Percentiles rank a stretch among this genome's conserved stretches.
Conservation (phyloP, 2,329 filamentous ascomycete species). For the Colletotrichum tofieldiae region DNA sequence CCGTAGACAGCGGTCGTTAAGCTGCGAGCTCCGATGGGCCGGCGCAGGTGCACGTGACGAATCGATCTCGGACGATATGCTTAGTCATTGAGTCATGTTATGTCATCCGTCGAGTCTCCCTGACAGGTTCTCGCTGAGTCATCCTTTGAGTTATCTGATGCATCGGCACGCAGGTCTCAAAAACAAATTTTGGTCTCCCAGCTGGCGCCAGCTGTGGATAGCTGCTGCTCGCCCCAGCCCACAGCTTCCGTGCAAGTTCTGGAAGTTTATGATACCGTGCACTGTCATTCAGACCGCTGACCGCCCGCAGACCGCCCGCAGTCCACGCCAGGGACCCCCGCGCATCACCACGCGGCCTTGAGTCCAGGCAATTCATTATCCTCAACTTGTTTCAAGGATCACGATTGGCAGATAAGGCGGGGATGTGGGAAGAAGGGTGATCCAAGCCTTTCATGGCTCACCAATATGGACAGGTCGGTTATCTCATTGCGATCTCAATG, state of each 20-base stretch:
- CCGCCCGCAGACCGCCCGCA: constrained; percentile 10
- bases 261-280: constrained; percentile 20
- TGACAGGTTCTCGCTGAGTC: neutral
- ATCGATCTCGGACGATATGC: fast-evolving
- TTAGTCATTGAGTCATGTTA: constrained; percentile 19
- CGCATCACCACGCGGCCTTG: constrained; percentile 7
- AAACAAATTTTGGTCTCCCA: neutral
- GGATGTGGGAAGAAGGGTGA: constrained; percentile 3
- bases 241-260: constrained; percentile 11
- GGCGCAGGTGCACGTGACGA: constrained; percentile 36
- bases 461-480: constrained; percentile 6
- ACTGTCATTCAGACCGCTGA: constrained; percentile 26
- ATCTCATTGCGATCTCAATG: constrained; percentile 12
- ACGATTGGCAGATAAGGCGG: constrained; percentile 6
- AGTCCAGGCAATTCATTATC: constrained; percentile 26
- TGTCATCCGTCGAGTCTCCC: neutral
- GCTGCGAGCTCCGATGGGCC: constrained; percentile 43
- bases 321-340: constrained; percentile 15
- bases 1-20: constrained; percentile 38
- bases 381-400: constrained; percentile 38
- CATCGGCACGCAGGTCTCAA: neutral
- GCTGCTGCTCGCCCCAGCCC: too few species aligned
- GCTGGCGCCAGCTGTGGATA: constrained; percentile 5
- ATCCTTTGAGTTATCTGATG: neutral
- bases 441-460: neutral